Base-by-base conservation (phyloP, 2,329 filamentous ascomycete species). In the Tothia fuscella region DNA sequence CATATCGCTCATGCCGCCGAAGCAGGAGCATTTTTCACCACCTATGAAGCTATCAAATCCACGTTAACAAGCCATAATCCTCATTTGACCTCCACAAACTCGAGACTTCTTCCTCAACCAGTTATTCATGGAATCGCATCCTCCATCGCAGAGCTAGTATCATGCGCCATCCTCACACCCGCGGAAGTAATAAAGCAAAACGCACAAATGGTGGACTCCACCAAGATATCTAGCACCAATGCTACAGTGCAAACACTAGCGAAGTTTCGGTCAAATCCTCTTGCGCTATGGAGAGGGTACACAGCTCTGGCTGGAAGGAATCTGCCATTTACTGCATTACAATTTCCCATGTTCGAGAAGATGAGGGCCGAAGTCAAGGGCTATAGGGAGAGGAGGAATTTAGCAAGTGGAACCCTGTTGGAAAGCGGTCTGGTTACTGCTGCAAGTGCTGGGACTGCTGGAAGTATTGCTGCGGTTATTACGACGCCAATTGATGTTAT, bases 101-200 rank as follows among this genome's bases (percentile, higher is more conserved):
- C 26, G 17, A 26, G 21, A 14, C n/a, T 45, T 49, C 56, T 86
- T 0, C 82, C 84, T 1, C 67, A 74, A 38, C 77, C 85, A 0
- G 49, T 86, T 7, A 72, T 87, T 42, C 81, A 94, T 56, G 73
- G 82, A 5, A 61, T 73, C 3, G 80, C 86, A 10, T 93, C 85
- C 1, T 80, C 78, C 2, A 63, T 76, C 13, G 88, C 81, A 1
- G 88, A 95, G 61, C 73, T 87, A 50, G 82, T 86, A 3, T 88
- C 85, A 4, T 94, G 88, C 56, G 70, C 86, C 16, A 83, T 94
- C 46, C 73, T 94, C 26, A 89, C 87, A 0, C 88, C 87, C 0
- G 85, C 86, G 12, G 87, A 94, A 58, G 84, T 93, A 6, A 75
- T 94, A 48, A 94, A 95, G 64, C 87, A 93, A 57, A 94, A 94